Evolutionary conservation across 1,139 yeast species (phyloP), one percentile per base, ranked within the genome.

Genomic region (Geotrichum restrictum): DNA sequence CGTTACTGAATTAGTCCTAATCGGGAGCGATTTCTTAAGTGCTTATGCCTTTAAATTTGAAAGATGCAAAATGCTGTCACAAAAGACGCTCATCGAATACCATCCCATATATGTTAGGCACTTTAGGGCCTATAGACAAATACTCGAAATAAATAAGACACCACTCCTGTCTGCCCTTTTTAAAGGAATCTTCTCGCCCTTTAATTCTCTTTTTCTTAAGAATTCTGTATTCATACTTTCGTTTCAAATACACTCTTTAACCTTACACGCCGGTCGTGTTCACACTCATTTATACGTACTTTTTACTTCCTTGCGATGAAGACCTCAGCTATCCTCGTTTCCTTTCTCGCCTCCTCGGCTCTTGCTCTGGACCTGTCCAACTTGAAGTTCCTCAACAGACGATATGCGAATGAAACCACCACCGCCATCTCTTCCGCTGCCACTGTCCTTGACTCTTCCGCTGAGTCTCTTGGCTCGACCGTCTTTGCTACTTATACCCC

Each of bases 191-290:
- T 21, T 34, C 16, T 41, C 34, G 24, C 21, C 32, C 13, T 32
- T 22, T 40, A 29, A 27, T 24, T 36, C 36, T 22, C 19, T 36
- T 29, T 13, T 13, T 24, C 16, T 13, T 31, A n/a, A 21, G 11
- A 14, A 16, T 18, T 39, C 22, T 16, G 31, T 16, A 10, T 14
- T n/a, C 31, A 18, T 22, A 10, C 22, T 13, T 19, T 16, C 16
- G n/a, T 24, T 19, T 31, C 31, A 11, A 5, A 33, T 5, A 22
- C 40, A 33, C 41, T 40, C 21, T n/a, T 39, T 22, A n/a, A 24
- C 29, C 8, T 21, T 24, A 13, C 38, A 32, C 51, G 51, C 51
- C 16, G 51, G 51, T 19, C 51, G 51, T 48, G 37, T 14, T 19
- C n/a, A n/a, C 29, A 29, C 33, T 31, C 42, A 13, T 37, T 16